Conservation (phyloP, 2,329 filamentous ascomycete species). For the Ophiostoma ips region DNA sequence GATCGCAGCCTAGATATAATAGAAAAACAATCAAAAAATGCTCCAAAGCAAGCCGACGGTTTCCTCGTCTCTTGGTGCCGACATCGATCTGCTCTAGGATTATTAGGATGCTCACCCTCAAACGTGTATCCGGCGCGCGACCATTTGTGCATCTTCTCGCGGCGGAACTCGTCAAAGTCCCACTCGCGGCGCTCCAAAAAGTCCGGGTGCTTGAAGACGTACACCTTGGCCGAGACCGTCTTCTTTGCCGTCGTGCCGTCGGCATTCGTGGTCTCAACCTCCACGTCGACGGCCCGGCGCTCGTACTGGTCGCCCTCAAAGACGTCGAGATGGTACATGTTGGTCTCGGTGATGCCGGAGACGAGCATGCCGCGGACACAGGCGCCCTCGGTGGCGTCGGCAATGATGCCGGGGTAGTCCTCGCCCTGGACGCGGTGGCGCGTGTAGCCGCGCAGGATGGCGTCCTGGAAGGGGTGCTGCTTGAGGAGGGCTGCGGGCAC, state of each 20-base stretch:
- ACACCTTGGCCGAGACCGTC: conserved; percentile 35
- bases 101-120: conserved; percentile 23
- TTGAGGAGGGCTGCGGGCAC: conserved; percentile 35
- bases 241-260: not conserved
- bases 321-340: conserved; percentile 59
- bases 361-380: conserved; percentile 64
- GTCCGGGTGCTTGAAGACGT: conserved; percentile 42
- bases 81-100: no score
- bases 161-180: conserved; percentile 75
- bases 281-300: conserved; percentile 40
- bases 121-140: conserved; percentile 35
- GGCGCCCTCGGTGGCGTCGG: conserved; percentile 36
- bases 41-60: no score
- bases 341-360: conserved; percentile 61
- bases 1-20: conserved; percentile 12
- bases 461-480: conserved; percentile 54
- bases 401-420: conserved; percentile 67
- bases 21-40: not conserved
- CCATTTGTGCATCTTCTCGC: conserved; percentile 51
- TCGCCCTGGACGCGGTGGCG: conserved; percentile 53
- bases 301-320: conserved; percentile 73
- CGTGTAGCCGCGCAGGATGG: conserved; percentile 58
- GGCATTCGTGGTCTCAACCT: not conserved
- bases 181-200: conserved; percentile 62
- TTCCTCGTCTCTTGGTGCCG: no score